Base-by-base conservation (phyloP, 208 protist species). In the Trypanosoma cruzi region DNA sequence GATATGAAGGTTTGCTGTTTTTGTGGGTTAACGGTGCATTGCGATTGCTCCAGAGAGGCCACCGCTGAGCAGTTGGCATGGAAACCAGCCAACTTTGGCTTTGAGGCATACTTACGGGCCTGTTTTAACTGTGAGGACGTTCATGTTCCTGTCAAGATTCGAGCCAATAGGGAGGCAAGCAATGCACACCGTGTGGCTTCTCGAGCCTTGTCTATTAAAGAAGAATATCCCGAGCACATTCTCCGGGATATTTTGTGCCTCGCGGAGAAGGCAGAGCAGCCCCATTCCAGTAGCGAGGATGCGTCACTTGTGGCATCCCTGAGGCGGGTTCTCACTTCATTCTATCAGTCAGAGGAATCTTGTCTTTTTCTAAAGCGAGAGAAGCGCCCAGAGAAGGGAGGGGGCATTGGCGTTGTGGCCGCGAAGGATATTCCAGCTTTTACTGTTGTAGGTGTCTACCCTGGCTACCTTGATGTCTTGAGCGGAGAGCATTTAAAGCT, bases 1-100 rank as follows among this genome's bases (percentile, higher is more conserved):
- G 89, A 92, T 64, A 81, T 92, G 78, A 84, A 80, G 53, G 56
- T 95, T 0, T 95, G 89, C 54, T 95, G 86, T 62, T 92, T 90
- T 64, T 95, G 89, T 59, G 86, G 79, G 1, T 58, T 49, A 22
- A 87, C 81, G 20, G 80, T 95, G 3, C 89, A 95, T 46, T 32
- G 37, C 0, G 53, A 29, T 0, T 95, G 89, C 61, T 95, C 89
- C 7, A 77, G 71, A 29, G 58, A 62, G 20, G 79, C 86, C 3
- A 68, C 71, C 3, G 29, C 37, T 0, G 71, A 76, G 20, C 85
- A 95, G 64, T 82, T 91, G 14, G 68, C 63, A 6, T 92, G 80
- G 64, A 95, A 95, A 37, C 62, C 75, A 1, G 86, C 86, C 0
- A 95, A 95, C 63, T 73, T 69, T 24, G 56, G 56, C 0, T 91